These are phyloP conservation scores for Komagataella phaffii DNA, from an alignment of 805 yeast species.

Conservation along the genomic window DNA sequence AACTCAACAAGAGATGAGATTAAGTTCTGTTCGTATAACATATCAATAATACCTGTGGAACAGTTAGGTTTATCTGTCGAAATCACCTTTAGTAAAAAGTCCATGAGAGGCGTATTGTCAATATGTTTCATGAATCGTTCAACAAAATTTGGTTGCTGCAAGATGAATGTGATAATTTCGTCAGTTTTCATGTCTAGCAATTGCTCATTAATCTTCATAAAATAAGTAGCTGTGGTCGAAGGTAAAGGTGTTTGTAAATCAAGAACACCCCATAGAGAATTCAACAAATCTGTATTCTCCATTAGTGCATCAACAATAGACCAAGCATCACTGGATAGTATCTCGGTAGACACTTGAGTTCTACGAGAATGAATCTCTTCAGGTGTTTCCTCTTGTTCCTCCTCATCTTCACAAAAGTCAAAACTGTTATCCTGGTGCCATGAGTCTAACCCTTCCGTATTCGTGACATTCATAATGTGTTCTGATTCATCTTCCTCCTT, in stretches of 20 bases:
- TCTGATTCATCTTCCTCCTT: slow-evolving; percentile 9
- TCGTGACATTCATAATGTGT: neutral
- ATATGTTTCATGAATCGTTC: slow-evolving; percentile 74
- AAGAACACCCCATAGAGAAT: slow-evolving; percentile 67
- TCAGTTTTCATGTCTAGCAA: slow-evolving; percentile 80
- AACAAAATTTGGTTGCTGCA: slow-evolving; percentile 57
- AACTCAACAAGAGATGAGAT: slow-evolving; percentile 62
- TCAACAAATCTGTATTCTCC: slow-evolving; percentile 54
- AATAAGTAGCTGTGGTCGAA: slow-evolving; percentile 70
- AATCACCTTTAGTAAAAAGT: slow-evolving; percentile 75
- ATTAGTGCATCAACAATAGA: slow-evolving; percentile 81
- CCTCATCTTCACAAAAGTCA: slow-evolving; percentile 17
- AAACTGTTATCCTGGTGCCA: slow-evolving; percentile 11
- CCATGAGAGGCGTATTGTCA: slow-evolving; percentile 91
- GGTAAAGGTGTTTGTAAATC: slow-evolving; percentile 57
- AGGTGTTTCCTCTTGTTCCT: slow-evolving; percentile 17
- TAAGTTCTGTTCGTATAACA: slow-evolving; percentile 57
- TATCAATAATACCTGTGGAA: slow-evolving; percentile 77
- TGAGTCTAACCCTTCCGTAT: neutral
- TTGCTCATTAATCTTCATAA: slow-evolving; percentile 86
- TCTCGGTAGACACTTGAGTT: slow-evolving; percentile 75
- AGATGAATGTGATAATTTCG: slow-evolving; percentile 60
- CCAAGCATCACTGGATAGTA: slow-evolving; percentile 88
- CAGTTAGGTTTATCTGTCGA: slow-evolving; percentile 87
- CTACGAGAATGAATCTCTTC: slow-evolving; percentile 21